Percentiles rank a stretch among this genome's conserved stretches.
Evolutionary conservation across 1,139 yeast species (phyloP).

Genomic region (Magnusiomyces sp.): DNA sequence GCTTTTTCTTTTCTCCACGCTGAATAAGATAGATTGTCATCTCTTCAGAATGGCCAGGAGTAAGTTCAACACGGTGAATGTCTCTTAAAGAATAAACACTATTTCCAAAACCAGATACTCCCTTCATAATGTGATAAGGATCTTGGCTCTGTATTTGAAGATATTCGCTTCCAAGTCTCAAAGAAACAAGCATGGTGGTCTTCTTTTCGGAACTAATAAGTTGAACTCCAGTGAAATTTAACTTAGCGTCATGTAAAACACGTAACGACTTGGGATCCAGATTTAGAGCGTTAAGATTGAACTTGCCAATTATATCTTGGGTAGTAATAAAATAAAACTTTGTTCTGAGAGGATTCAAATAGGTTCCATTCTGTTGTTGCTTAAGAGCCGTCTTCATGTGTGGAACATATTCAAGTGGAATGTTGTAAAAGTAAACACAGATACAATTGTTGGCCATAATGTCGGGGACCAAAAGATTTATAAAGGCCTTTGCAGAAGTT

Average conservation of each 20-base stretch:
- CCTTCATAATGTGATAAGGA: slow-evolving; percentile 43
- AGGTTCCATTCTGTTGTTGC: slow-evolving; percentile 18
- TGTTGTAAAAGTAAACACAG: slow-evolving; percentile 52
- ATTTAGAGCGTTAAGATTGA: slow-evolving; percentile 20
- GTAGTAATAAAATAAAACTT: slow-evolving; percentile 23
- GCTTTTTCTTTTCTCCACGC: slow-evolving; percentile 13
- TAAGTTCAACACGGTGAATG: slow-evolving; percentile 44
- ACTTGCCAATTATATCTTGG: slow-evolving; percentile 17
- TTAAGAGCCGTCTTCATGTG: slow-evolving; percentile 26
- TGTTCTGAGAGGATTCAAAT: slow-evolving; percentile 22
- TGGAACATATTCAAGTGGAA: slow-evolving; percentile 41
- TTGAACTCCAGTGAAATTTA: slow-evolving; percentile 17
- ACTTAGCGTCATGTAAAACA: slow-evolving; percentile 21
- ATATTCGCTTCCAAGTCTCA: slow-evolving; percentile 65
- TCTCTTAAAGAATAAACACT: slow-evolving; percentile 24
- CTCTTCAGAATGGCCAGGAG: slow-evolving; percentile 42
- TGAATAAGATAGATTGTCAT: slow-evolving; percentile 46
- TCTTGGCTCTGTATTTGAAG: slow-evolving; percentile 46
- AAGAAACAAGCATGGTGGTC: slow-evolving; percentile 32
- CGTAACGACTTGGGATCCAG: slow-evolving; percentile 20
- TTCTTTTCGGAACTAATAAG: slow-evolving; percentile 9
- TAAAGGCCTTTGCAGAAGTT: slow-evolving; percentile 16
- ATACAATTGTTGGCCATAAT: slow-evolving; percentile 47
- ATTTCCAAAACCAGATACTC: slow-evolving; percentile 22
- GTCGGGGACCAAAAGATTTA: slow-evolving; percentile 34